These are phyloP conservation scores for Eutypa lata DNA, from an alignment of 2,329 filamentous ascomycete species.

Conservation along the genomic window DNA sequence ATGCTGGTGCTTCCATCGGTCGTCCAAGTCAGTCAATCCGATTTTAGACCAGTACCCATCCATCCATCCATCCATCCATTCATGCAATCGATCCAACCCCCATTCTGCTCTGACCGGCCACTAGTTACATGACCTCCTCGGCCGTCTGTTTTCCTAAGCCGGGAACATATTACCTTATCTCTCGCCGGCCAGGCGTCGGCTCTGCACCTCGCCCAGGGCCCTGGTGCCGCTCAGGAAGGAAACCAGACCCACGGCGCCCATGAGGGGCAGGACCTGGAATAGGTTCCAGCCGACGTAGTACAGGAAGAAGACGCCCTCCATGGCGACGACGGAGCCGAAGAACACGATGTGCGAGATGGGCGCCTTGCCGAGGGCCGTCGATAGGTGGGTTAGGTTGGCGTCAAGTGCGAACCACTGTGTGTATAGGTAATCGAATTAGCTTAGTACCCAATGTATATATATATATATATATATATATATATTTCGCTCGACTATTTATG, in stretches of 20 bases:
- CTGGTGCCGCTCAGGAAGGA: conserved; percentile 85
- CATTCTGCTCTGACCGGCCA: no score
- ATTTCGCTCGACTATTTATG: no score
- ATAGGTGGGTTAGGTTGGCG: conserved; percentile 76
- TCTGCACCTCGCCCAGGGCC: conserved; percentile 90
- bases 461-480: no score
- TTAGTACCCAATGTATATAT: background rate
- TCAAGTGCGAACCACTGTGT: conserved; percentile 75
- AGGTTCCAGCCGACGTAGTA: conserved; percentile 93
- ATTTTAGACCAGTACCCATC: no score
- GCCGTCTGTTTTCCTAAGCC: no score
- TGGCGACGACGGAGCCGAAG: conserved; percentile 78
- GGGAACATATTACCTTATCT: no score
- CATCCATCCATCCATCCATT: no score
- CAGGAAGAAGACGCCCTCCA: conserved; percentile 90
- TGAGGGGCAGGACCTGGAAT: conserved; percentile 80
- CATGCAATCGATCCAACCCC: no score
- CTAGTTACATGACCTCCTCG: no score
- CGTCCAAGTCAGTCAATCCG: no score
- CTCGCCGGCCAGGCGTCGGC: conserved; percentile 74
- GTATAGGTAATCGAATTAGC: background rate
- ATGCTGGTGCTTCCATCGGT: no score
- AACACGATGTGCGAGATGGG: conserved; percentile 82
- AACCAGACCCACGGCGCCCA: conserved; percentile 63
- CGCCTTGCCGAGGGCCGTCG: conserved; percentile 70